Conservation (phyloP, 2,329 filamentous ascomycete species). For the Exutisphaerella laricina region DNA sequence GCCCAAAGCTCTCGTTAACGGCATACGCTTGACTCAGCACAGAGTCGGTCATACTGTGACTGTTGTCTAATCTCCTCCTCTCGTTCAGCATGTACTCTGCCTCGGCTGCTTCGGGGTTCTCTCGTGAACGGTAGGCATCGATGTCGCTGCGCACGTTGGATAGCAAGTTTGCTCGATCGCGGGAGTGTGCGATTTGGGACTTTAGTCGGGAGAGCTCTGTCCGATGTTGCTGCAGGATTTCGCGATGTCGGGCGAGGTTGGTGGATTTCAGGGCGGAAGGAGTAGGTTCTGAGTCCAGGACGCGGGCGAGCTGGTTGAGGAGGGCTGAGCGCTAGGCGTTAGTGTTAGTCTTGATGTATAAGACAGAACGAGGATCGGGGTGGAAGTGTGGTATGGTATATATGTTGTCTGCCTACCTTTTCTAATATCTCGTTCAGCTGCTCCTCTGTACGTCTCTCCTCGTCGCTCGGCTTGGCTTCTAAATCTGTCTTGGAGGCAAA, state of each 20-base stretch:
- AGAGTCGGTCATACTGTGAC: conserved; percentile 80
- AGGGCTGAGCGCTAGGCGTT: conserved; percentile 66
- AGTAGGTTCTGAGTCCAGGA: conserved; percentile 89
- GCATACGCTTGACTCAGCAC: conserved; percentile 95
- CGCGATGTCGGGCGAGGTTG: conserved; percentile 84
- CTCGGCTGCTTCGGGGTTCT: conserved; percentile 74
- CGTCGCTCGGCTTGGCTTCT: conserved; percentile 74
- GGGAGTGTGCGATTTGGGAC: conserved; percentile 66
- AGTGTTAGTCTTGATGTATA: conserved; percentile 1
- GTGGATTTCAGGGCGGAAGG: conserved; percentile 95
- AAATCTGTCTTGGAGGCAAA: conserved; percentile 76
- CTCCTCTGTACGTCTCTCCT: conserved; percentile 72
- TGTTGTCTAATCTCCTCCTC: conserved; percentile 76
- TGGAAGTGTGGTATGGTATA: conserved; percentile 3
- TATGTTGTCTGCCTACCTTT: conserved; percentile 53
- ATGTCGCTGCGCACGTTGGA: conserved; percentile 90
- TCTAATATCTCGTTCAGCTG: conserved; percentile 80
- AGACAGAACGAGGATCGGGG: conserved; percentile 7
- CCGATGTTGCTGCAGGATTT: conserved; percentile 81
- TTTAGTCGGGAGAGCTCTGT: conserved; percentile 74
- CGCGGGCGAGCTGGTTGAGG: conserved; percentile 74
- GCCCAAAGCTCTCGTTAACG: conserved; percentile 82
- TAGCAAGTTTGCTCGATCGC: conserved; percentile 83
- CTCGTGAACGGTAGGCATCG: conserved; percentile 66
- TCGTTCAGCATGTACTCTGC: conserved; percentile 97